Percentiles rank a stretch among this genome's conserved stretches.
Evolutionary conservation across 164 flowering plant genomes (phyloP).

Genomic region (Buxus sempervirens): DNA sequence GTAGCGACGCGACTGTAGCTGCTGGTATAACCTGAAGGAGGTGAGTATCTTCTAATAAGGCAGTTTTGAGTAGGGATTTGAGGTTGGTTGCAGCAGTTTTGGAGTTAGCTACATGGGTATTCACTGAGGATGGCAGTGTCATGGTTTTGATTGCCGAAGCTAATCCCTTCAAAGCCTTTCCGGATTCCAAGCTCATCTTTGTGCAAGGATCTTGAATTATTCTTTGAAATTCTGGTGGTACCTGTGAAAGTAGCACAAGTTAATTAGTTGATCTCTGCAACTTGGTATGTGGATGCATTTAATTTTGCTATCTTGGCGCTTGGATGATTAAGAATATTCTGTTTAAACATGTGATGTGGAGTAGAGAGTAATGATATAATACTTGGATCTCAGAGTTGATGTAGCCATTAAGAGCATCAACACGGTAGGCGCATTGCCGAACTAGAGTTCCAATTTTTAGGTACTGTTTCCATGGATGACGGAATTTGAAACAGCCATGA

Average conservation of each 20-base stretch:
- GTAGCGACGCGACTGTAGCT: conserved; percentile 46
- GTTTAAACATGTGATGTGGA: not conserved
- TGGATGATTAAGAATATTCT: not conserved
- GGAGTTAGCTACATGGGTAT: conserved; percentile 27
- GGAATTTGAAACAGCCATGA: conserved; percentile 60
- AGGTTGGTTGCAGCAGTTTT: conserved; percentile 37
- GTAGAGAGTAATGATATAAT: not conserved
- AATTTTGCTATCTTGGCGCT: not conserved
- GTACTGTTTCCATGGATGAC: conserved; percentile 86
- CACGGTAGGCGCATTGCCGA: conserved; percentile 62
- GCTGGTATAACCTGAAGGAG: conserved; percentile 38
- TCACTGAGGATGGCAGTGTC: conserved; percentile 24
- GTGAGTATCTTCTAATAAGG: conserved; percentile 23
- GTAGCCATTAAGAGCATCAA: conserved; percentile 57
- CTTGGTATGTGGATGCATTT: not conserved
- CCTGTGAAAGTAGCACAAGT: conserved; percentile 25
- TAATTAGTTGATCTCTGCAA: not conserved
- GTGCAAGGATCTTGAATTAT: conserved; percentile 44
- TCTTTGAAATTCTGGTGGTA: conserved; percentile 29
- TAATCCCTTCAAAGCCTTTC: conserved; percentile 44
- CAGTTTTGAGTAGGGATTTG: conserved; percentile 32
- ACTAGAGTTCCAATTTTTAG: conserved; percentile 50
- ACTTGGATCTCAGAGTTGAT: conserved; percentile 43
- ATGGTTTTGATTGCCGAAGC: conserved; percentile 37
- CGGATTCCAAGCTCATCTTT: conserved; percentile 43